A percentile compares a stretch with the other conserved stretches of the same genome.
These are phyloP conservation scores for Ophiostoma novo-ulmi DNA, from an alignment of 2,329 filamentous ascomycete genomes.

Conservation along the genomic window DNA sequence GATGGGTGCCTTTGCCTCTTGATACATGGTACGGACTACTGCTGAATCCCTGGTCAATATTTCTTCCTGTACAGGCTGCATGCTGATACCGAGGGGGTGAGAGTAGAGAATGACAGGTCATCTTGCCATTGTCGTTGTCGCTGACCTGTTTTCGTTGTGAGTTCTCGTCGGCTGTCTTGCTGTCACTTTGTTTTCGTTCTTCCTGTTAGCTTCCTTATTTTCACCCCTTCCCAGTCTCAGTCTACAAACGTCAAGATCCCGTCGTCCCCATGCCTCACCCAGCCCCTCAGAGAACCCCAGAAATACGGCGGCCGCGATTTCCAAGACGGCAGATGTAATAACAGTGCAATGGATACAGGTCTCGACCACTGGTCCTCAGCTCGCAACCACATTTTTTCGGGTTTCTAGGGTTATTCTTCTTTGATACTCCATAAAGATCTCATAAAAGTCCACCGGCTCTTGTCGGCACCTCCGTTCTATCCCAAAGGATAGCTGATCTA, in stretches of 20 bases:
- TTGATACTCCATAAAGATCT: neutral
- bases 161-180: neutral
- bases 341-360: neutral
- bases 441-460: neutral
- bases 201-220: neutral
- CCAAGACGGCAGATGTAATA: neutral
- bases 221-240: neutral
- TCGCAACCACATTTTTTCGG: neutral
- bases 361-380: neutral
- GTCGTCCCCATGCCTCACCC: neutral
- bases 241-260: neutral
- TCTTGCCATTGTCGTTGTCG: neutral
- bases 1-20: neutral
- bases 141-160: neutral
- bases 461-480: neutral
- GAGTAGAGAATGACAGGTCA: conserved; percentile 7
- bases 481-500: neutral
- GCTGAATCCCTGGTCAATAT: neutral
- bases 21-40: neutral
- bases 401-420: neutral
- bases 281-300: neutral
- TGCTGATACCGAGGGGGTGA: neutral
- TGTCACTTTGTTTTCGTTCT: neutral
- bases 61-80: neutral
- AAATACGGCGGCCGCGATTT: neutral